phyloP scores from a whole-genome alignment of 345 rosid genomes.

The rapeseed (Brassica napus) region DNA sequence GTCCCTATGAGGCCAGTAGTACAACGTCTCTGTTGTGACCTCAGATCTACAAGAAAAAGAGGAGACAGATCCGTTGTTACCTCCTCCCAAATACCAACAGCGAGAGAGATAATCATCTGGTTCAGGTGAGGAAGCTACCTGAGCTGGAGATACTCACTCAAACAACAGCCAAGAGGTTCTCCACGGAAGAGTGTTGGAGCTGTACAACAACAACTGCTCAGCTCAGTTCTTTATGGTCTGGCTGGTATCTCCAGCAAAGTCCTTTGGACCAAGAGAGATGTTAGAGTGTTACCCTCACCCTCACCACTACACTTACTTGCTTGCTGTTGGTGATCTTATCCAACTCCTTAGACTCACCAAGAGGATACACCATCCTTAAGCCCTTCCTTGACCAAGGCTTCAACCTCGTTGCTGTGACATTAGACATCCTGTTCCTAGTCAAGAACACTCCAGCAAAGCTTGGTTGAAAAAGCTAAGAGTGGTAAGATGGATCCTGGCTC shows the following conservation, averaged over 20 bases:
- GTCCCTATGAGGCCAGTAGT: background rate
- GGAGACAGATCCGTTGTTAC: constrained; percentile 44
- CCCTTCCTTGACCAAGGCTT: constrained; percentile 54
- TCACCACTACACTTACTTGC: constrained; percentile 58
- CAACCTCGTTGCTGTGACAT: constrained; percentile 52
- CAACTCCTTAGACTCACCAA: constrained; percentile 51
- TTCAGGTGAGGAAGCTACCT: constrained; percentile 50
- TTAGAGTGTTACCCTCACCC: constrained; percentile 56
- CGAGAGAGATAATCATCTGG: constrained; percentile 64
- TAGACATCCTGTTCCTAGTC: constrained; percentile 55
- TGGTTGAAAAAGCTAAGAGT: constrained; percentile 57
- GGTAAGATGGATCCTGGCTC: constrained; percentile 71
- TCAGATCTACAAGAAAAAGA: constrained; percentile 2
- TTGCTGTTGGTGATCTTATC: constrained; percentile 63
- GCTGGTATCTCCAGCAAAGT: constrained; percentile 58
- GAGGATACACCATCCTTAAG: constrained; percentile 54
- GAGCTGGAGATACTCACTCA: constrained; percentile 52
- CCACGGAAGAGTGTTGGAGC: constrained; percentile 46
- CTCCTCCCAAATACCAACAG: constrained; percentile 50
- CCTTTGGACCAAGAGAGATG: constrained; percentile 63
- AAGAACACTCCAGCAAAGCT: constrained; percentile 58
- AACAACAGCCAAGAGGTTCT: constrained; percentile 47
- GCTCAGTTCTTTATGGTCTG: constrained; percentile 72
- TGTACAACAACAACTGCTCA: constrained; percentile 49
- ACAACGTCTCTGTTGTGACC: background rate